Percentiles rank a stretch among this genome's conserved stretches.
phyloP scores from a whole-genome alignment of 2,329 filamentous ascomycete genomes.

The Cercospora nicotianae region DNA sequence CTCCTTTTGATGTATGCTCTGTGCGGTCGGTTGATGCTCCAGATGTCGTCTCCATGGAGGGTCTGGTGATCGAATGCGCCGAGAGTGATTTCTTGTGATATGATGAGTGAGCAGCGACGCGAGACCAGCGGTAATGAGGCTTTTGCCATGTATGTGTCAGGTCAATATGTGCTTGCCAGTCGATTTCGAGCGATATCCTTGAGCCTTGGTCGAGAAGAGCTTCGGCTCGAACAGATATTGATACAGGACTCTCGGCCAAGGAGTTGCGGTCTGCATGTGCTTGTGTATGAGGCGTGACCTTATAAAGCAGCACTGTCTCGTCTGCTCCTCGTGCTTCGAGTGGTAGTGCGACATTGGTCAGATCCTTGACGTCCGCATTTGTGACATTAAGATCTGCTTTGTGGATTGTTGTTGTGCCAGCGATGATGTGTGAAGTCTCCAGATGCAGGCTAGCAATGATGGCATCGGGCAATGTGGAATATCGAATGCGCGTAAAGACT shows the following conservation, averaged over 20 bases:
- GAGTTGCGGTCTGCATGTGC: not conserved
- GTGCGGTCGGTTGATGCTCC: not conserved
- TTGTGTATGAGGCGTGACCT: conserved; percentile 15
- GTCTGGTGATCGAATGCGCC: conserved; percentile 15
- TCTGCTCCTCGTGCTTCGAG: conserved; percentile 59
- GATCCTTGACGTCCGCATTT: conserved; percentile 57
- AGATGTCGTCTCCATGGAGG: conserved; percentile 12
- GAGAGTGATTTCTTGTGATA: conserved; percentile 21
- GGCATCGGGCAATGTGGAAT: conserved; percentile 58
- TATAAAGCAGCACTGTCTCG: conserved; percentile 73
- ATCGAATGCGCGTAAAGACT: conserved; percentile 70
- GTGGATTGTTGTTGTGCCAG: conserved; percentile 55
- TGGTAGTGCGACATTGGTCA: conserved; percentile 27
- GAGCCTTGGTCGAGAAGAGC: conserved; percentile 28
- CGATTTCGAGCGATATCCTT: conserved; percentile 27
- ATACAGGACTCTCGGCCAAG: conserved; percentile 8
- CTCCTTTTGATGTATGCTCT: not conserved
- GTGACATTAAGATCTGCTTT: conserved; percentile 59
- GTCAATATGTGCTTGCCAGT: conserved; percentile 32
- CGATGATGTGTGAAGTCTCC: conserved; percentile 32
- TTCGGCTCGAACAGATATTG: conserved; percentile 27
- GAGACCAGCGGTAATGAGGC: conserved; percentile 33
- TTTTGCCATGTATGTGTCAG: conserved; percentile 21
- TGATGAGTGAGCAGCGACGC: conserved; percentile 23
- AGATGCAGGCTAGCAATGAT: conserved; percentile 35